Evolutionary conservation across 1,284 basidiomycete genomes (phyloP), one percentile per base, ranked within the genome.

Genomic region (Sanghuangporus sanghuang): DNA sequence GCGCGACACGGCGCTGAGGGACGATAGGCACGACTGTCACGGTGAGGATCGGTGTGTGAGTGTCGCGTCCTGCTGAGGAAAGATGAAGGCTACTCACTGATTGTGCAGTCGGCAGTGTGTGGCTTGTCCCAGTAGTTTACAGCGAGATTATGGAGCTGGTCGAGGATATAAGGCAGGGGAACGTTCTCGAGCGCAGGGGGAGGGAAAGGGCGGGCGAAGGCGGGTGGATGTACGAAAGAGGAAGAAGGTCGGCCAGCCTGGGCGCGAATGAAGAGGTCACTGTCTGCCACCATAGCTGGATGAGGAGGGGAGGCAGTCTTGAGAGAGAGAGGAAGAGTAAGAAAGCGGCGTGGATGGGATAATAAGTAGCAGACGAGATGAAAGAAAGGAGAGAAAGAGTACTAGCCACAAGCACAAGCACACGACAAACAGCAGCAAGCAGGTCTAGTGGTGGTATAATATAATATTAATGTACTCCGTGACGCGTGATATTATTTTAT

Each of bases 91-190:
- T 48, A 76, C 85, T 63, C 69, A 89, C 90, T 80, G 67, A 91
- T 80, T 53, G 89, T 87, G 74, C 87, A 90, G 73, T 91, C 86
- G 21, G 90, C 81, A 0, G 85, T 87, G 69, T 89, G 85, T 66
- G 82, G 80, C 68, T 83, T 85, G 70, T 86, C 81, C 86, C 87
- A 91, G 74, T 86, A 88, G 60, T 80, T 76, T 38, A 83, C 76
- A 16, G 88, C 89, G 65, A 91, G 77, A 69, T 76, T 77, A 71
- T 81, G 85, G 57, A 92, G 82, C 71, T 86, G 84, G 70, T 85
- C 81, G 69, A 88, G 73, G 70, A 89, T 86, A 69, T 89, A 90
- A 71, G 87, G 85, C 68, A 83, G 76, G 61, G 87, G 86, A 52
- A 89, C 84, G 69, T 80, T 82, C 64, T 79, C 77, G 69, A 90